Evolutionary conservation across 345 rosid genomes (phyloP).

Genomic region (Barbarea vulgaris): DNA sequence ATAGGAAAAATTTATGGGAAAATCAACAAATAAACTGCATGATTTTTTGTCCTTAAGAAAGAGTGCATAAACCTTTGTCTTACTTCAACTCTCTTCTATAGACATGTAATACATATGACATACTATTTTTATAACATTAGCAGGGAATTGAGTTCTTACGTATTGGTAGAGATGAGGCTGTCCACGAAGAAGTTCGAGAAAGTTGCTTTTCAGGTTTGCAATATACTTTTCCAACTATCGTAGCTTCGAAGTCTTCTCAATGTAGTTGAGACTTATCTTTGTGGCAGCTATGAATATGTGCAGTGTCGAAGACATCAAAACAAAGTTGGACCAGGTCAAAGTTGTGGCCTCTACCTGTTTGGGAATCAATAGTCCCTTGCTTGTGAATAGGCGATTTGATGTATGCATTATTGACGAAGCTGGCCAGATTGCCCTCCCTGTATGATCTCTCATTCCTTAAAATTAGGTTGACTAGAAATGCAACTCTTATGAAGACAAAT

Average conservation of each 20-base stretch:
- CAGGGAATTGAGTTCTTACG: slow-evolving; percentile 90
- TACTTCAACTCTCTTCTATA: slow-evolving; percentile 15
- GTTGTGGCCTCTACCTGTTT: slow-evolving; percentile 94
- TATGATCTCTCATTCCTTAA: slow-evolving; percentile 47
- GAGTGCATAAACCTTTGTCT: background rate
- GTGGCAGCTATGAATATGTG: slow-evolving; percentile 55
- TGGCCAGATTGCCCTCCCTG: slow-evolving; percentile 94
- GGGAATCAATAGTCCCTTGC: slow-evolving; percentile 88
- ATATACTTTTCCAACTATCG: slow-evolving; percentile 18
- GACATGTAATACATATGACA: background rate
- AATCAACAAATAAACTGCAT: background rate
- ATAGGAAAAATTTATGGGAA: background rate
- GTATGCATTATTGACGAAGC: slow-evolving; percentile 98
- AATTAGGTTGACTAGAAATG: slow-evolving; percentile 12
- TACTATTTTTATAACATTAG: slow-evolving; percentile 17
- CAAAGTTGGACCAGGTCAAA: slow-evolving; percentile 70
- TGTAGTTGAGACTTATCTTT: slow-evolving; percentile 39
- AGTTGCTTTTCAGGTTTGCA: slow-evolving; percentile 76
- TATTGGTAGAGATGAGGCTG: slow-evolving; percentile 85
- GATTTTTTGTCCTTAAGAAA: background rate
- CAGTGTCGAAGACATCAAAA: slow-evolving; percentile 70
- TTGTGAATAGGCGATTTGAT: slow-evolving; percentile 81
- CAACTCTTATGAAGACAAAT: slow-evolving; percentile 1
- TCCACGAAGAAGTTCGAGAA: slow-evolving; percentile 74
- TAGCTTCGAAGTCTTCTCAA: slow-evolving; percentile 30